A percentile compares a stretch with the other conserved stretches of the same genome.
Conservation (phyloP, 352 stramenopile genomes). For the Phytophthora boehmeriae region DNA sequence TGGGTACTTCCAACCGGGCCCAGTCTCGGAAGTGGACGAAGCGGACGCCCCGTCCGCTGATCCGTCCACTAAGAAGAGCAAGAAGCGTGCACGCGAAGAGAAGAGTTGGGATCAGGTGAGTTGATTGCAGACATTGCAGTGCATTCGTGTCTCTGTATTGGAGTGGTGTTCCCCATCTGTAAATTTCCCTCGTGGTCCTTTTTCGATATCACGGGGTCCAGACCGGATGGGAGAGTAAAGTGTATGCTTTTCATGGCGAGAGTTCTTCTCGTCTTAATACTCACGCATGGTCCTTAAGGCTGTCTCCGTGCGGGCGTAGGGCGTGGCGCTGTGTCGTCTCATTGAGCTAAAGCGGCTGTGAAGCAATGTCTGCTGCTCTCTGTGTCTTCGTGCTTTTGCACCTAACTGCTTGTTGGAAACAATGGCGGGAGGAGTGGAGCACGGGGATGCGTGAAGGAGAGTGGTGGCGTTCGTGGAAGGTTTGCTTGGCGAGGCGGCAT, state of each 20-base stretch:
- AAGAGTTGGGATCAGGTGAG: constrained; percentile 70
- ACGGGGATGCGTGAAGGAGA: constrained; percentile 4
- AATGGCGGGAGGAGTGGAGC: constrained; percentile 25
- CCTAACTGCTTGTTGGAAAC: constrained; percentile 41
- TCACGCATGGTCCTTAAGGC: constrained; percentile 91
- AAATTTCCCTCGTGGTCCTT: constrained; percentile 63
- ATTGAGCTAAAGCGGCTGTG: constrained; percentile 30
- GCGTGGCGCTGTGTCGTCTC: constrained; percentile 40
- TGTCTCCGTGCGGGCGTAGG: constrained; percentile 83
- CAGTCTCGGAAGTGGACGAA: constrained; percentile 45
- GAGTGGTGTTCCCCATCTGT: constrained; percentile 49
- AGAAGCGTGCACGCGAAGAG: constrained; percentile 71
- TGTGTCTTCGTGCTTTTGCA: constrained; percentile 14
- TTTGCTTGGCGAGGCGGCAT: constrained; percentile 35
- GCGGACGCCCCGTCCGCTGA: constrained; percentile 16
- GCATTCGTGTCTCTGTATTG: constrained; percentile 22
- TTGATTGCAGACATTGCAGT: constrained; percentile 18
- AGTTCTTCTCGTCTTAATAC: constrained; percentile 85
- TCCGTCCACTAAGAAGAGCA: constrained; percentile 48
- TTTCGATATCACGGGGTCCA: constrained; percentile 72
- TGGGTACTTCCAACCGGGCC: constrained; percentile 83
- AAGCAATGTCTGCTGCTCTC: constrained; percentile 24
- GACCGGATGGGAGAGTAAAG: constrained; percentile 88
- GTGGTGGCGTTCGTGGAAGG: constrained; percentile 23
- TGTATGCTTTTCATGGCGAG: constrained; percentile 64